A percentile compares a stretch with the other conserved stretches of the same genome.
These are phyloP conservation scores for Guadua angustifolia DNA, from an alignment of 176 grass and related monocot species.

Conservation along the genomic window DNA sequence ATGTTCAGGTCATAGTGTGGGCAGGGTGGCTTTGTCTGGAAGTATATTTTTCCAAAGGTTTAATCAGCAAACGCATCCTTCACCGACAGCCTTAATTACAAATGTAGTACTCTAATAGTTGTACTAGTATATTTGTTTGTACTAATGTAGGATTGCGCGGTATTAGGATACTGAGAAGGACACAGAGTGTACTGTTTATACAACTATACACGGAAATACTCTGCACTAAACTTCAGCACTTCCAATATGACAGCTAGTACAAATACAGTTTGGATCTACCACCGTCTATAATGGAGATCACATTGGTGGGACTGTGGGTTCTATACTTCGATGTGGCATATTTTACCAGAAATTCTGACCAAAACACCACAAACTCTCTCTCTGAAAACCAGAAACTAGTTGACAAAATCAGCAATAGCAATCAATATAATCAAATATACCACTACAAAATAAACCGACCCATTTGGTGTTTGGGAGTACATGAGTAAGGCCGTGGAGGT, in stretches of 20 bases:
- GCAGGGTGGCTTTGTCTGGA: not conserved
- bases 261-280: not conserved
- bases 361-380: not conserved
- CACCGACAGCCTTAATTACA: not conserved
- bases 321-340: not conserved
- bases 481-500: not conserved
- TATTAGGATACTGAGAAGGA: not conserved
- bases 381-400: not conserved
- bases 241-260: not conserved
- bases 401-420: not conserved
- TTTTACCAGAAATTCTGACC: not conserved
- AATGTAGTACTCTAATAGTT: not conserved
- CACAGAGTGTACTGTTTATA: too few species aligned
- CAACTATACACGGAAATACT: too few species aligned
- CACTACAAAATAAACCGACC: not conserved
- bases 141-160: not conserved
- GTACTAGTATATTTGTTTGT: not conserved
- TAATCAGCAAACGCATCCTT: constrained; percentile 12
- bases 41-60: not conserved
- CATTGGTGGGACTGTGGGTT: not conserved
- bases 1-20: constrained; percentile 6
- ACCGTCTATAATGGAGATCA: too few species aligned
- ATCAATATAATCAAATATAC: not conserved
- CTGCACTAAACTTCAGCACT: not conserved
- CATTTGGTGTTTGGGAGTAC: not conserved